These are phyloP conservation scores for Annona squamosa DNA, from an alignment of 164 flowering plant genomes.

Conservation along the genomic window DNA sequence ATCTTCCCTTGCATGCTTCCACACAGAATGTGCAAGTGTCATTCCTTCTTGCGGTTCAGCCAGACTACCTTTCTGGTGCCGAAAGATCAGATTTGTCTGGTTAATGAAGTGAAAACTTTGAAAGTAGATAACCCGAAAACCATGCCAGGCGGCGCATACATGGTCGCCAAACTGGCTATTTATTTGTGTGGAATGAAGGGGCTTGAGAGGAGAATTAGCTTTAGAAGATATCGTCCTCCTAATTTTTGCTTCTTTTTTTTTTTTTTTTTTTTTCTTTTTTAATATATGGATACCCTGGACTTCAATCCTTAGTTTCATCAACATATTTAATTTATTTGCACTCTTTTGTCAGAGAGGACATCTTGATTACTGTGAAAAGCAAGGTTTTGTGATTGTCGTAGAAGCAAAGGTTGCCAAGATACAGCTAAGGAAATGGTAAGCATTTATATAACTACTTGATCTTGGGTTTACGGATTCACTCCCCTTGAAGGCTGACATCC, in stretches of 20 bases:
- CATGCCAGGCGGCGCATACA: neutral
- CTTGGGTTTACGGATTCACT: neutral
- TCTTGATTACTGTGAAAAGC: constrained; percentile 85
- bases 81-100: neutral
- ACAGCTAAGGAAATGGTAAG: constrained; percentile 94
- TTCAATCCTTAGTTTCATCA: neutral
- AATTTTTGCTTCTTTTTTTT: neutral
- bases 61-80: neutral
- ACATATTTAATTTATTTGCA: neutral
- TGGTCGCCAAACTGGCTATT: neutral
- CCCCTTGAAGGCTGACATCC: neutral
- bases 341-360: constrained; percentile 71
- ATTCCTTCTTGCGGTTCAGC: neutral
- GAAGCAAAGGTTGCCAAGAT: constrained; percentile 95
- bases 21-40: neutral
- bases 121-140: neutral
- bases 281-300: neutral
- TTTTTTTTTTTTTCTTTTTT: no score
- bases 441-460: constrained; percentile 1
- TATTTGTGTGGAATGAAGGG: neutral
- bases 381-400: constrained; percentile 98
- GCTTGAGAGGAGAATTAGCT: neutral
- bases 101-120: neutral
- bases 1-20: neutral
- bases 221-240: neutral